Percentiles rank a stretch among this genome's conserved stretches.
Evolutionary conservation across 352 stramenopile genomes (phyloP).

Genomic region (Pythium apleroticum): DNA sequence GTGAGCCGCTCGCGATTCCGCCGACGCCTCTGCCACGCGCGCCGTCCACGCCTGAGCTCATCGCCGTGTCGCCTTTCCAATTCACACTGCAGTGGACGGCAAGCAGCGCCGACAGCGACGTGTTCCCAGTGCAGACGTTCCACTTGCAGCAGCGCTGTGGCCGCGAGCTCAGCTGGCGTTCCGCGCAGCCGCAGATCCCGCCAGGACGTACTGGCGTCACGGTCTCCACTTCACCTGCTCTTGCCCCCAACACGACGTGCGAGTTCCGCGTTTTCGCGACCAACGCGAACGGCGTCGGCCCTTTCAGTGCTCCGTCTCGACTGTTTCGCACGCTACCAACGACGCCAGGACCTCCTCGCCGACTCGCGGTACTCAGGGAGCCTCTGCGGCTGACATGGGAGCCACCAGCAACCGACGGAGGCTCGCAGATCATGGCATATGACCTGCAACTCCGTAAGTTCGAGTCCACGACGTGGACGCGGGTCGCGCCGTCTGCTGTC

Average conservation of each 20-base stretch:
- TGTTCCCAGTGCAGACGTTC: constrained; percentile 48
- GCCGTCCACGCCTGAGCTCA: constrained; percentile 41
- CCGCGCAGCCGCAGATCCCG: constrained; percentile 29
- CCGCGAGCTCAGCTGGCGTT: constrained; percentile 45
- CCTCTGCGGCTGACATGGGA: constrained; percentile 43
- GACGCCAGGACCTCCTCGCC: constrained; percentile 26
- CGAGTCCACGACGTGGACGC: constrained; percentile 48
- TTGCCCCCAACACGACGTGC: constrained; percentile 44
- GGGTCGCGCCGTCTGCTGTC: not conserved
- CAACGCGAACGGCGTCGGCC: constrained; percentile 52
- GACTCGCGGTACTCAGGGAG: constrained; percentile 26
- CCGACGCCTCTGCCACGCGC: constrained; percentile 37
- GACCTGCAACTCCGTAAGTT: constrained; percentile 45
- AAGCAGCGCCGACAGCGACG: not conserved
- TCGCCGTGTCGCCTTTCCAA: constrained; percentile 31
- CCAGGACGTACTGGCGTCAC: constrained; percentile 35
- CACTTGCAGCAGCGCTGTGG: constrained; percentile 55
- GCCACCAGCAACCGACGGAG: constrained; percentile 30
- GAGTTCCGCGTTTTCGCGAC: constrained; percentile 51
- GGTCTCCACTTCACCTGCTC: constrained; percentile 15
- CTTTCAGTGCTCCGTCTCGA: constrained; percentile 46
- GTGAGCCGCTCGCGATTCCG: constrained; percentile 34
- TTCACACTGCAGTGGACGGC: constrained; percentile 49
- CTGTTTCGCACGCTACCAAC: constrained; percentile 32
- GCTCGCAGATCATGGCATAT: constrained; percentile 30